These are phyloP conservation scores for Dissophora ornata DNA, from an alignment of 192 early-diverging fungal genomes.

Conservation along the genomic window DNA sequence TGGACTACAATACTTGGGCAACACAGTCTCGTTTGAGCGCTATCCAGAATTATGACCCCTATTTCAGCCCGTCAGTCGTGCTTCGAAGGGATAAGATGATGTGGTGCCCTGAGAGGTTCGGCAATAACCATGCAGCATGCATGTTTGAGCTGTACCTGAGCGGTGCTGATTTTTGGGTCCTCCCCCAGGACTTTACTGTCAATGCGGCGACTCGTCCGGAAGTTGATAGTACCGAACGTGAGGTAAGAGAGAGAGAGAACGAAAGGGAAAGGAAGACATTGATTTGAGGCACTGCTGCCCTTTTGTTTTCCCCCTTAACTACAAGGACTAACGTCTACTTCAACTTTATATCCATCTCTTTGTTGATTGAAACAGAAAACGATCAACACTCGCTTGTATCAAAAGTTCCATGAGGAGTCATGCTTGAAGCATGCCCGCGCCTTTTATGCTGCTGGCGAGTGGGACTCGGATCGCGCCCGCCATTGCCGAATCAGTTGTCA, in stretches of 20 bases:
- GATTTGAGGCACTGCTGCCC: no score
- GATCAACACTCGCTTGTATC: constrained; percentile 65
- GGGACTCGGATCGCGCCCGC: constrained; percentile 60
- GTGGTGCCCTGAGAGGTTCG: constrained; percentile 70
- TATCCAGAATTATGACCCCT: constrained; percentile 67
- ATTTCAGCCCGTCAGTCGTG: constrained; percentile 67
- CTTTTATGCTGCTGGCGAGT: constrained; percentile 62
- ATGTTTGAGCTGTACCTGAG: constrained; percentile 61
- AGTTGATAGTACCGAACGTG: constrained; percentile 50
- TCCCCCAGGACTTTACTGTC: constrained; percentile 60
- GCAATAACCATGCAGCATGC: constrained; percentile 66
- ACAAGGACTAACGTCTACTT: no score
- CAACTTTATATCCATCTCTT: no score
- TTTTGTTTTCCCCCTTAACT: no score
- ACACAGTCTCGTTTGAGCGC: constrained; percentile 52
- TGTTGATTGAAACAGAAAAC: constrained; percentile 63
- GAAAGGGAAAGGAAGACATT: background rate
- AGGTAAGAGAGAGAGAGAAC: constrained; percentile 40
- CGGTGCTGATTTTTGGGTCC: constrained; percentile 67
- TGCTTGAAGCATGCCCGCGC: constrained; percentile 69
- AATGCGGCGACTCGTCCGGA: constrained; percentile 36
- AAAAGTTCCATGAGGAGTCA: constrained; percentile 67
- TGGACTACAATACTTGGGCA: constrained; percentile 60
- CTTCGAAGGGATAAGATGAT: constrained; percentile 58
- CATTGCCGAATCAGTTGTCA: constrained; percentile 59